Base-by-base conservation (phyloP, 1,284 basidiomycete genomes). In the Phaffia rhodozyma region DNA sequence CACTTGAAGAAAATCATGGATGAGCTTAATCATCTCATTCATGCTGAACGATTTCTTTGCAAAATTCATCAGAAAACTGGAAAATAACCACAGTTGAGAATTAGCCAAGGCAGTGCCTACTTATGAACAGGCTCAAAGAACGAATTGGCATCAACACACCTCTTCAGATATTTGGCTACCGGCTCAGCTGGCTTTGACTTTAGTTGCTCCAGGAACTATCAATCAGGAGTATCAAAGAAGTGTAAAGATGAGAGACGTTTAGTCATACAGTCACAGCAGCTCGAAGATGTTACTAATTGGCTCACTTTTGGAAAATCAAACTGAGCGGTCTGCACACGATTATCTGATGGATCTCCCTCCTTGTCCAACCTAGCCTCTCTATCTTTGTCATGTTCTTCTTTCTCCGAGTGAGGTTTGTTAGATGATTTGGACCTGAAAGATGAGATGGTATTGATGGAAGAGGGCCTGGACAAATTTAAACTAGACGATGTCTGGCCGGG, bases 21-120 rank as follows among this genome's bases (percentile, higher is more conserved):
- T 91, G 60, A 96, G 82, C 77, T 90, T 93, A 69, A 94, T 84
- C 74, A 96, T 92, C 71, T 96, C 92, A 66, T 83, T 84, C 32
- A 92, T 86, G 1, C 89, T 87, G 71, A 91, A 91, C 1, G 88
- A 86, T 66, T 88, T 83, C 74, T 91, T 92, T 18, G 88, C 79
- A 71, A 96, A 96, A 71, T 93, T 93, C 72, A 86, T 87, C 72
- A 97, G 74, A 71, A 98, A 91, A 66, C 87, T 94, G 69, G 55
- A 38, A 18, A 59, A 48, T 47, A 48, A 52, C 6, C 2, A 30
- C 30, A 50, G 16, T 16, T 3, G 29, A 49, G 29, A 29, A n/a
- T 34, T 43, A 25, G 38, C 58, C 49, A 43, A 38, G 23, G 47
- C 47, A 21, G 55, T 20, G 50, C 21, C 5, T 48, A 11, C n/a